These are phyloP conservation scores for Avena insularis DNA, from an alignment of 176 grass and related monocot genomes.

Conservation along the genomic window DNA sequence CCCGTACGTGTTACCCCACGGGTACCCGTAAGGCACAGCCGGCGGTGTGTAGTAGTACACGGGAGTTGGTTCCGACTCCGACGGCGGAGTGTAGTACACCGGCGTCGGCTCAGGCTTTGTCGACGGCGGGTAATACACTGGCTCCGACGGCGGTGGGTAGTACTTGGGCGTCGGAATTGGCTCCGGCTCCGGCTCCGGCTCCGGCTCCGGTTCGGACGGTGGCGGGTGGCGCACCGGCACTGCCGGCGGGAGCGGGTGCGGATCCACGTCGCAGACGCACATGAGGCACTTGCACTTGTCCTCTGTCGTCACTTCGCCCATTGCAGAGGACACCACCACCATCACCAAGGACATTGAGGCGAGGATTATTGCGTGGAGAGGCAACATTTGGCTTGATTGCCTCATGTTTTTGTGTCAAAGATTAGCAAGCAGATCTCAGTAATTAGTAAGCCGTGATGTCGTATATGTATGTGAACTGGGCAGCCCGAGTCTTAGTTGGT, in stretches of 20 bases:
- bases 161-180: neutral
- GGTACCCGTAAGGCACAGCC: conserved; percentile 39
- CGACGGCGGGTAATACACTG: neutral
- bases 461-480: conserved; percentile 39
- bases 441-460: neutral
- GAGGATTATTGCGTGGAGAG: neutral
- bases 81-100: conserved; percentile 33
- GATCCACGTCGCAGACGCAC: conserved; percentile 66
- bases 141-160: conserved; percentile 7
- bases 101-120: neutral
- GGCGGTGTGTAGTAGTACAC: conserved; percentile 36
- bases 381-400: neutral
- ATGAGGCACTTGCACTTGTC: conserved; percentile 59
- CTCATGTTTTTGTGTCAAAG: neutral
- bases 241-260: conserved; percentile 47
- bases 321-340: neutral
- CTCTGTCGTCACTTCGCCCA: neutral
- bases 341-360: neutral
- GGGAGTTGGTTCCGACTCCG: conserved; percentile 4
- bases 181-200: neutral
- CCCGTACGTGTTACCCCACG: conserved; percentile 28
- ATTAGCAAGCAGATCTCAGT: neutral
- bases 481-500: neutral
- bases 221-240: conserved; percentile 28
- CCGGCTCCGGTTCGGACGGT: neutral